A percentile compares a stretch with the other conserved stretches of the same genome.
Evolutionary conservation across 345 rosid species (phyloP).

Genomic region (Acer campestre): DNA sequence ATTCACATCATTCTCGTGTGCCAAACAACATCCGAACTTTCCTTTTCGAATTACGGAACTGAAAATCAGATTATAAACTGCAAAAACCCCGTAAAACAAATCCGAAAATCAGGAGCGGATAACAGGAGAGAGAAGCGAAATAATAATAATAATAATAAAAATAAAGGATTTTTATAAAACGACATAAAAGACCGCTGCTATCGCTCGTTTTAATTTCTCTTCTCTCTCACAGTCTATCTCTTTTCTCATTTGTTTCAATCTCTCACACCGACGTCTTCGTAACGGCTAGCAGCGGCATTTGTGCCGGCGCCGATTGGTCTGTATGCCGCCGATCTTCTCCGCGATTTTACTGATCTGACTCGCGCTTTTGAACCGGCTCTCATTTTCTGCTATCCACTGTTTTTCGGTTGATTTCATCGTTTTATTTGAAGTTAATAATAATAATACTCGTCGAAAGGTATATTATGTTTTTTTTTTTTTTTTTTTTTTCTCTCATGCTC

Average conservation of each 20-base stretch:
- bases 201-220: neutral
- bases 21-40: neutral
- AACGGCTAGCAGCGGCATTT: slow-evolving; percentile 44
- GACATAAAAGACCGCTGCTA: slow-evolving; percentile 10
- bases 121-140: neutral
- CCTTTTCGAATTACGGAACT: slow-evolving; percentile 5
- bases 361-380: neutral
- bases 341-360: slow-evolving; percentile 10
- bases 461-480: neutral
- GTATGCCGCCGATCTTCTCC: slow-evolving; percentile 22
- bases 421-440: slow-evolving; percentile 3
- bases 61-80: neutral
- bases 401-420: slow-evolving; percentile 16
- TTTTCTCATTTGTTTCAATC: slow-evolving; percentile 15
- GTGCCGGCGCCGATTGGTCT: slow-evolving; percentile 28
- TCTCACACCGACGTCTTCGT: slow-evolving; percentile 40
- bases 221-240: neutral
- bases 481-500: neutral
- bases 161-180: slow-evolving; percentile 5
- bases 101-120: neutral
- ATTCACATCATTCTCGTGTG: neutral
- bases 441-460: slow-evolving; percentile 18
- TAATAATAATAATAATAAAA: neutral
- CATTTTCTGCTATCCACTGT: neutral
- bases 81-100: neutral